These are phyloP conservation scores for Eucalyptus cloeziana DNA, from an alignment of 345 rosid genomes.

Conservation along the genomic window DNA sequence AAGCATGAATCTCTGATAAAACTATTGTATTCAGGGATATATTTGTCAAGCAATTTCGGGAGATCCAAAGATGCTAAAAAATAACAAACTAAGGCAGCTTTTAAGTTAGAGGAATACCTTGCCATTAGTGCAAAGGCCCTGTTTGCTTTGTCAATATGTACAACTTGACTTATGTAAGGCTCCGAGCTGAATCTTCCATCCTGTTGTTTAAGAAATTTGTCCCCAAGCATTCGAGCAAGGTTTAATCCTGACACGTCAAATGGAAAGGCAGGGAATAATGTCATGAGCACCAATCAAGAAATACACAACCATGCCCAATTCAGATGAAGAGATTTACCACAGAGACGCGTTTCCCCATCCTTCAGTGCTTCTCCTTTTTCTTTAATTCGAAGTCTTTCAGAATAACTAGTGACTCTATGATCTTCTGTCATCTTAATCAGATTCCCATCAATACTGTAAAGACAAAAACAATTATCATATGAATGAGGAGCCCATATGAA, in stretches of 20 bases:
- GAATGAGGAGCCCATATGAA: background rate
- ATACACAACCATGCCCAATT: background rate
- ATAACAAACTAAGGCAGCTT: background rate
- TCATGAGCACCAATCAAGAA: background rate
- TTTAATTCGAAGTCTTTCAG: conserved; percentile 60
- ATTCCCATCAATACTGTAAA: conserved; percentile 60
- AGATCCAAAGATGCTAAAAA: background rate
- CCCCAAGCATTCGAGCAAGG: conserved; percentile 97
- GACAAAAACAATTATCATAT: background rate
- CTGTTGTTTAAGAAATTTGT: conserved; percentile 86
- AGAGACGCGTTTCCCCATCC: conserved; percentile 71
- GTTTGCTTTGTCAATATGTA: conserved; percentile 45
- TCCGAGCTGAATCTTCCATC: conserved; percentile 77
- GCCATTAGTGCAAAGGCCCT: conserved; percentile 66
- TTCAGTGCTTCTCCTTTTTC: conserved; percentile 60
- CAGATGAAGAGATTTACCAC: conserved; percentile 21
- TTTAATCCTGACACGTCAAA: conserved; percentile 46
- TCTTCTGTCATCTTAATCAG: conserved; percentile 85
- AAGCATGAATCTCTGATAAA: background rate
- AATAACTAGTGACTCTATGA: conserved; percentile 61
- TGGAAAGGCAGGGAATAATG: background rate
- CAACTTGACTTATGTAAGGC: conserved; percentile 70
- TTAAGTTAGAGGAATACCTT: conserved; percentile 33
- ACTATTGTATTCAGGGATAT: background rate
- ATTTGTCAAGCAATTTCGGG: background rate